Percentiles rank a stretch among this genome's conserved stretches.
Evolutionary conservation across 495 filamentous ascomycete species (phyloP).

Genomic region (Cetradonia linearis): DNA sequence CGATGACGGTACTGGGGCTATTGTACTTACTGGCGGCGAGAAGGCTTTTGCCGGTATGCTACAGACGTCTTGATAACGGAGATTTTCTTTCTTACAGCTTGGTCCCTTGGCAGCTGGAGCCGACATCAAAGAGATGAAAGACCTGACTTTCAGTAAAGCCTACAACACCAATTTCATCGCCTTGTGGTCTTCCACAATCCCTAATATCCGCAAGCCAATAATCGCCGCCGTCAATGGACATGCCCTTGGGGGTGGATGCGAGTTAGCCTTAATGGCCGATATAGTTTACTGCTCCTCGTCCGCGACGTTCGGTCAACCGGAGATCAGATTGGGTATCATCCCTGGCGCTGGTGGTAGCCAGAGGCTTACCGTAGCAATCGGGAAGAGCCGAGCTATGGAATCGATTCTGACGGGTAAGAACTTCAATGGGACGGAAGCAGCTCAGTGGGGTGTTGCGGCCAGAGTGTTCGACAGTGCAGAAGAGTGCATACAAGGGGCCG

Average conservation of each 20-base stretch:
- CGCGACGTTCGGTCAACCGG: constrained; percentile 90
- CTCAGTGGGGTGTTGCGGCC: constrained; percentile 81
- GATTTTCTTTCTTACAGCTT: constrained; percentile 10
- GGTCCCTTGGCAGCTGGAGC: constrained; percentile 54
- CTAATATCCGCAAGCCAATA: constrained; percentile 75
- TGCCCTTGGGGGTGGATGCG: constrained; percentile 89
- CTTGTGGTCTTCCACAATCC: constrained; percentile 76
- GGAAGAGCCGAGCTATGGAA: constrained; percentile 90
- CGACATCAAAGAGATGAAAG: constrained; percentile 98
- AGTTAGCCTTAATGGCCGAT: constrained; percentile 96
- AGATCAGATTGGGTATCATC: constrained; percentile 88
- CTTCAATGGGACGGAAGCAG: constrained; percentile 73
- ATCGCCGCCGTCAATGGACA: constrained; percentile 91
- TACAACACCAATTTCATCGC: constrained; percentile 88
- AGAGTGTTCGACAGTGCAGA: constrained; percentile 72
- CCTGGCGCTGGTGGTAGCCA: constrained; percentile 89
- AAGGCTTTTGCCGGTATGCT: constrained; percentile 69
- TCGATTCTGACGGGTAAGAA: constrained; percentile 77
- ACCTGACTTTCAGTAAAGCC: constrained; percentile 73
- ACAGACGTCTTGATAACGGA: background rate
- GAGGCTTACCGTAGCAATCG: constrained; percentile 75
- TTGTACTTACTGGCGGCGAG: constrained; percentile 77
- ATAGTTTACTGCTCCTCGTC: constrained; percentile 76
- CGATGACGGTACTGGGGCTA: constrained; percentile 57
- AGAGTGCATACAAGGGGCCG: constrained; percentile 63